Evolutionary conservation across 2,329 filamentous ascomycete genomes (phyloP).

Genomic region (Didymella pomorum): DNA sequence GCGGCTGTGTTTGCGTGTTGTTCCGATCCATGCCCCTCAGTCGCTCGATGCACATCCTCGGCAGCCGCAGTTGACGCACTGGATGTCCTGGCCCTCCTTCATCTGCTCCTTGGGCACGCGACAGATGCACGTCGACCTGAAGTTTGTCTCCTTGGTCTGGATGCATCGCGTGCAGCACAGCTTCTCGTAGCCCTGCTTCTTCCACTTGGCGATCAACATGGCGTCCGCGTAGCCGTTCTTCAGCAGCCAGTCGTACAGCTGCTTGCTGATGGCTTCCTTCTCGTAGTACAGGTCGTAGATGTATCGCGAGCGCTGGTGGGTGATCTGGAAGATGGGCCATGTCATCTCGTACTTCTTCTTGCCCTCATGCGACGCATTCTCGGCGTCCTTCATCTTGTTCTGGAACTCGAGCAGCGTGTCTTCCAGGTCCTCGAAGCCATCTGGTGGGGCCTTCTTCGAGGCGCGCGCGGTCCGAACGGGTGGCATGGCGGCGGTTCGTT

Average conservation of each 20-base stretch:
- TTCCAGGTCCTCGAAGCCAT: slow-evolving; percentile 88
- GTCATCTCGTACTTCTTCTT: slow-evolving; percentile 89
- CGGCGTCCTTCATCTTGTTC: slow-evolving; percentile 95
- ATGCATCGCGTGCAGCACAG: slow-evolving; percentile 95
- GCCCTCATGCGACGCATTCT: slow-evolving; percentile 81
- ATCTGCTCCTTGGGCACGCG: slow-evolving; percentile 88
- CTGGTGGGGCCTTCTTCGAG: slow-evolving; percentile 82
- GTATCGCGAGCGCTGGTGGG: slow-evolving; percentile 89
- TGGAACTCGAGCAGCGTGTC: slow-evolving; percentile 84
- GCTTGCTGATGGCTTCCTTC: slow-evolving; percentile 92
- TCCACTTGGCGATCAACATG: slow-evolving; percentile 98
- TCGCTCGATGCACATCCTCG: slow-evolving; percentile 88
- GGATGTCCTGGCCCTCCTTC: slow-evolving; percentile 87
- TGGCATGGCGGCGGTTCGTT: slow-evolving; percentile 65
- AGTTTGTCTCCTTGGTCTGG: slow-evolving; percentile 99
- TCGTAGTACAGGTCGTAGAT: slow-evolving; percentile 98
- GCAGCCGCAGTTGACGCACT: slow-evolving; percentile 96
- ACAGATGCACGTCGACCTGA: slow-evolving; percentile 96
- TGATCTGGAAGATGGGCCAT: slow-evolving; percentile 98
- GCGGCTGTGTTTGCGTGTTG: not conserved
- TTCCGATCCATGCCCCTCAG: slow-evolving; percentile 52
- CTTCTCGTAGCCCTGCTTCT: slow-evolving; percentile 99
- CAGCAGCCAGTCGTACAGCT: slow-evolving; percentile 92
- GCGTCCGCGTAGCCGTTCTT: slow-evolving; percentile 97
- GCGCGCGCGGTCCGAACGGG: slow-evolving; percentile 73